Evolutionary conservation across 106 monocot species (phyloP).

Genomic region (Iris macrosiphon): DNA sequence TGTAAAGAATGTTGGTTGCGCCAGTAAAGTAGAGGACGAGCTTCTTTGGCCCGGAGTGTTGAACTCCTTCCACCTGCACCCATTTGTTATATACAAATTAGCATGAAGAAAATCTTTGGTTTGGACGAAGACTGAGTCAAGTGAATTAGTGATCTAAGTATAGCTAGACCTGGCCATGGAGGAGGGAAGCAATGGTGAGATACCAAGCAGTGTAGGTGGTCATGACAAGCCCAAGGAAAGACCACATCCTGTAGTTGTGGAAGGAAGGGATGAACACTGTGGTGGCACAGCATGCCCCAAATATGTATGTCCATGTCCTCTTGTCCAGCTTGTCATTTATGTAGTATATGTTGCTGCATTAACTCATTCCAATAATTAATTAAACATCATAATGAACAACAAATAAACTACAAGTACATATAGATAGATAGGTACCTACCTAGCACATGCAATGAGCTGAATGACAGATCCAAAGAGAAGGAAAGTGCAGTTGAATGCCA

Average conservation of each 20-base stretch:
- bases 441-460: slow-evolving; percentile 61
- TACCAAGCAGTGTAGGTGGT: slow-evolving; percentile 65
- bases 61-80: slow-evolving; percentile 42
- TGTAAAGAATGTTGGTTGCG: slow-evolving; percentile 61
- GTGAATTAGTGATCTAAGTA: neutral
- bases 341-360: slow-evolving; percentile 49
- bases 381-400: too few relatives aligned
- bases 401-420: too few relatives aligned
- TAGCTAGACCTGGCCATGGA: slow-evolving; percentile 45
- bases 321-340: slow-evolving; percentile 57
- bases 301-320: slow-evolving; percentile 62
- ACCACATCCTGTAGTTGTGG: slow-evolving; percentile 68
- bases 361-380: too few relatives aligned
- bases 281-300: slow-evolving; percentile 55
- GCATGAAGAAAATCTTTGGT: neutral
- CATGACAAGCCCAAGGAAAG: slow-evolving; percentile 49
- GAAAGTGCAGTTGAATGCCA: slow-evolving; percentile 61
- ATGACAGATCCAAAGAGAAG: slow-evolving; percentile 72
- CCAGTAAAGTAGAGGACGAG: slow-evolving; percentile 56
- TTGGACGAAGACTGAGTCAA: too few relatives aligned
- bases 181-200: slow-evolving; percentile 46
- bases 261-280: slow-evolving; percentile 66
- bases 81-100: neutral
- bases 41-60: slow-evolving; percentile 42
- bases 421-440: too few relatives aligned